Evolutionary conservation across 2,329 filamentous ascomycete species (phyloP), one percentile per base, ranked within the genome.

Genomic region (Trichoderma harzianum): DNA sequence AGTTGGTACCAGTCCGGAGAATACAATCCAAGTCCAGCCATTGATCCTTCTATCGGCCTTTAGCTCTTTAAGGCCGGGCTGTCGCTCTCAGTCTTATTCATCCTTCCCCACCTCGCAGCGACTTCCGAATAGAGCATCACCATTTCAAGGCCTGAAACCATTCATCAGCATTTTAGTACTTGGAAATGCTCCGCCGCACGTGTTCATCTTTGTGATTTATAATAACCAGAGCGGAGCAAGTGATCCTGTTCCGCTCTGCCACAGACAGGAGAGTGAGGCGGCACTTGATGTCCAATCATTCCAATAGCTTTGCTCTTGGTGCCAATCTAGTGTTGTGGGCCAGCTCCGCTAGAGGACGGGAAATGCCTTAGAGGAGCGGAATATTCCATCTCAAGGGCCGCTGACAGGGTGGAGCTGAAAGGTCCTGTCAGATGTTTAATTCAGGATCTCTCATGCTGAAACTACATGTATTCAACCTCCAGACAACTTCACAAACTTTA

Each of bases 41-140:
- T 30, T 18, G 24, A 58, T 34, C 30, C 64, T 34, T 34, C n/a
- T 26, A 12, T 58, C 66, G 66, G 66, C 2, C 28, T 69, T 69
- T 69, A 69, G 63, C 32, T 14, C 28, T 24, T 61, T 69, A 69
- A 69, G 36, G 21, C 55, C 67, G 67, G 67, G 11, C 39, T 62
- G 55, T 69, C 67, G 57, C 67, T 32, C 8, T n/a, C 28, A 12
- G 36, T 58, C 32, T 51, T 61, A 53, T 36, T 53, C 26, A 69
- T 69, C 43, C 36, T 26, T 53, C 43, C 62, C 57, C 67, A 21
- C 67, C 30, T n/a, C 14, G 7, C 36, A 36, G 57, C 67, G 67
- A 62, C 57, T 69, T 53, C 57, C 67, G 66, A 28, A 53, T 36
- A 24, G 26, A 66, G 47, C 47, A 55, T 57, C 64, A 39, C 28